These are phyloP conservation scores for Ogataea haglerorum DNA, from an alignment of 805 yeast species.

Conservation along the genomic window DNA sequence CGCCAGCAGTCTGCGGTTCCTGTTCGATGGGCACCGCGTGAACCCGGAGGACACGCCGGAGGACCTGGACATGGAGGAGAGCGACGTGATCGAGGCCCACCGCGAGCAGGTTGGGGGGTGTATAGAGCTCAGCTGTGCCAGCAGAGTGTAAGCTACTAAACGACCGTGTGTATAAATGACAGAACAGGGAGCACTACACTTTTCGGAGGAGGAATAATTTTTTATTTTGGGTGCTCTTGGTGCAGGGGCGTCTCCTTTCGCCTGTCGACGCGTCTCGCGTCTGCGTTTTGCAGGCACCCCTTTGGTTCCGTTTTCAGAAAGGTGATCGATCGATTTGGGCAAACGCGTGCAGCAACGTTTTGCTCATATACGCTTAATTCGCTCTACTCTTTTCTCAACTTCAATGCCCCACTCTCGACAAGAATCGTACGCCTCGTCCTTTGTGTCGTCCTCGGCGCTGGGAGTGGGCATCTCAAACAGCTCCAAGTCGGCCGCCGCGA, in stretches of 20 bases:
- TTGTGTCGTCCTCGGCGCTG: conserved; percentile 42
- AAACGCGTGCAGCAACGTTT: conserved; percentile 8
- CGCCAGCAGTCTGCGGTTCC: conserved; percentile 75
- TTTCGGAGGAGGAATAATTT: too few species aligned
- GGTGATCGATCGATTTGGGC: conserved; percentile 11
- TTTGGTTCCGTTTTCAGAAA: conserved; percentile 6
- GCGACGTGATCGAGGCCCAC: conserved; percentile 95
- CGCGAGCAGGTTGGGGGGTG: conserved; percentile 85
- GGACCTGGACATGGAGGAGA: conserved; percentile 88
- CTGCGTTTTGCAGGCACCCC: conserved; percentile 1
- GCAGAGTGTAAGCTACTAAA: too few species aligned
- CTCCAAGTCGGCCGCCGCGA: conserved; percentile 21
- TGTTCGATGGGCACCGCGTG: conserved; percentile 91
- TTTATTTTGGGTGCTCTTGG: background rate
- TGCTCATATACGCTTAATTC: background rate
- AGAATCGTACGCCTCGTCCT: conserved; percentile 56
- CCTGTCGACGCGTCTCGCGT: conserved; percentile 12
- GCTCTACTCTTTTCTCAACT: conserved; percentile 3
- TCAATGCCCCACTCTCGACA: conserved; percentile 50
- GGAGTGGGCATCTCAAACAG: conserved; percentile 30
- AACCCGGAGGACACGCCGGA: conserved; percentile 89
- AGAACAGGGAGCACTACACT: background rate
- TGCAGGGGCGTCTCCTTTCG: conserved; percentile 4
- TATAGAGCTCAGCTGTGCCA: background rate
- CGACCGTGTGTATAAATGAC: conserved; percentile 3